Evolutionary conservation across 305 asterid species (phyloP).

Genomic region (Rubia tinctorum): DNA sequence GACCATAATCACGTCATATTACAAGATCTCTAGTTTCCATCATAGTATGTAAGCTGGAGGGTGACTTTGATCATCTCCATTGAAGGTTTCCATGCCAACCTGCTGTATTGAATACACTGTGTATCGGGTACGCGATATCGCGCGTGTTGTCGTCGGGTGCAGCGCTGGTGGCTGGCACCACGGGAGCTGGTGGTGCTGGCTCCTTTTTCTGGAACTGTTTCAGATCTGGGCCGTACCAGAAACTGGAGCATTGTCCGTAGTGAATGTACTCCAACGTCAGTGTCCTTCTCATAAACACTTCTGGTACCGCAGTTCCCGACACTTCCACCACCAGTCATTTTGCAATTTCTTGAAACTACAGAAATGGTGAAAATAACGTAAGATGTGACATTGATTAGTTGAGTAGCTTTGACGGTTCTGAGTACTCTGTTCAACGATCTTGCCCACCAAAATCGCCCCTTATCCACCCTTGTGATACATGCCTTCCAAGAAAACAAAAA

Average conservation of each 20-base stretch:
- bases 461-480: slow-evolving; percentile 19
- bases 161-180: neutral
- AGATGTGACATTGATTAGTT: too few species aligned
- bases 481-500: slow-evolving; percentile 1
- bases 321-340: slow-evolving; percentile 30
- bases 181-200: too few species aligned
- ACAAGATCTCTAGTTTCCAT: too few species aligned
- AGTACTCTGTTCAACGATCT: slow-evolving; percentile 12
- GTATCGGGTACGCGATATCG: too few species aligned
- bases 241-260: slow-evolving; percentile 37
- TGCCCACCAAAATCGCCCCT: slow-evolving; percentile 9
- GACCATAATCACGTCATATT: too few species aligned
- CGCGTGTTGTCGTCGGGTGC: neutral
- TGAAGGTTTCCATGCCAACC: too few species aligned
- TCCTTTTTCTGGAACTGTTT: neutral
- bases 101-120: too few species aligned
- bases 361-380: neutral
- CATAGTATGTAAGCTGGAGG: too few species aligned
- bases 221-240: slow-evolving; percentile 19
- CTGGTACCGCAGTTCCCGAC: slow-evolving; percentile 26
- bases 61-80: too few species aligned
- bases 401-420: neutral
- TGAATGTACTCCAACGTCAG: slow-evolving; percentile 26
- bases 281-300: slow-evolving; percentile 8
- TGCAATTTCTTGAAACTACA: slow-evolving; percentile 21